phyloP scores from a whole-genome alignment of 352 stramenopile species.

The Phytophthora idaei region DNA sequence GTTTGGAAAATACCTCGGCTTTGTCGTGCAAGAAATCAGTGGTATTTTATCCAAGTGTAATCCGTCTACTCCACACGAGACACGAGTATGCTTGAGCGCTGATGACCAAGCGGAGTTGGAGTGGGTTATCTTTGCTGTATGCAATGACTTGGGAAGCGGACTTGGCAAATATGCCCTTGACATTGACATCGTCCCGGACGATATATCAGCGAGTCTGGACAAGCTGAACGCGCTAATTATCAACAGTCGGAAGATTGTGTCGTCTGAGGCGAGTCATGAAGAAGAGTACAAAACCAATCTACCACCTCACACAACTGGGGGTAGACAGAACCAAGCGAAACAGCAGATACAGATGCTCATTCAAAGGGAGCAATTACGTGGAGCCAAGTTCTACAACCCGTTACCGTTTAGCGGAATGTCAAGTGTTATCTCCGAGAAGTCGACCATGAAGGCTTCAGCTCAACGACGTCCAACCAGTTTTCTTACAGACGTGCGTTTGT shows the following conservation, averaged over 20 bases:
- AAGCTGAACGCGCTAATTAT: conserved; percentile 70
- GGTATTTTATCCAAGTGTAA: conserved; percentile 51
- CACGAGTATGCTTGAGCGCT: conserved; percentile 31
- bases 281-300: neutral
- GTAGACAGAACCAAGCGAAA: conserved; percentile 26
- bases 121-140: conserved; percentile 80
- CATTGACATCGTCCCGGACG: conserved; percentile 62
- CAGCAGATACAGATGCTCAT: conserved; percentile 73
- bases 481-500: conserved; percentile 32
- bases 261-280: conserved; percentile 20
- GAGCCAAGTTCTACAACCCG: conserved; percentile 63
- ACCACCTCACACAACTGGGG: neutral
- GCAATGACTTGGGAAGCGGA: conserved; percentile 70
- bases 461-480: conserved; percentile 4
- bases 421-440: neutral
- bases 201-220: conserved; percentile 69
- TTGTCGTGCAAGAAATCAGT: conserved; percentile 81
- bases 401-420: conserved; percentile 14
- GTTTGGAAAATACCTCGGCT: conserved; percentile 84
- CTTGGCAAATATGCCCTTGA: conserved; percentile 78
- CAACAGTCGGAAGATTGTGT: conserved; percentile 35
- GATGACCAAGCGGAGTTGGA: conserved; percentile 76
- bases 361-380: conserved; percentile 45
- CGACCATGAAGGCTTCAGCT: neutral
- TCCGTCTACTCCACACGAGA: neutral